phyloP scores from a whole-genome alignment of 164 flowering plant species.

The Dillenia suffruticosa region DNA sequence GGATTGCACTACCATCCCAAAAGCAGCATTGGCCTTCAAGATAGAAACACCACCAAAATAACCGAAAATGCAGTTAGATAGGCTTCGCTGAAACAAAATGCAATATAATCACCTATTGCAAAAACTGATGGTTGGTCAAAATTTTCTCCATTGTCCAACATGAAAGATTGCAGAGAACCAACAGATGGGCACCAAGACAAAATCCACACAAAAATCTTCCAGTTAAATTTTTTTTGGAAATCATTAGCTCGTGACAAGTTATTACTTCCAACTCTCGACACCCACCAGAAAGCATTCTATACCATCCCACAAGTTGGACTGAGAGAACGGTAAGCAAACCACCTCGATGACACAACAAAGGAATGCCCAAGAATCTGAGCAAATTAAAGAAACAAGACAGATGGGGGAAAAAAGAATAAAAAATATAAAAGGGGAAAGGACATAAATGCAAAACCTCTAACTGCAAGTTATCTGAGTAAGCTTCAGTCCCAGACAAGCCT shows the following conservation, averaged over 20 bases:
- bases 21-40: conserved; percentile 46
- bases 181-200: neutral
- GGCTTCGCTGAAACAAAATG: neutral
- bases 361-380: too few species aligned
- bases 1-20: conserved; percentile 27
- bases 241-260: too few species aligned
- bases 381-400: neutral
- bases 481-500: conserved; percentile 8
- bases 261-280: too few species aligned
- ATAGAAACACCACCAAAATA: conserved; percentile 8
- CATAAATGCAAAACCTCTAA: conserved; percentile 47
- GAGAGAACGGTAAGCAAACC: too few species aligned
- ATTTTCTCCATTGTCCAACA: too few species aligned
- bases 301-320: too few species aligned
- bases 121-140: neutral
- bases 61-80: too few species aligned
- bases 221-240: too few species aligned
- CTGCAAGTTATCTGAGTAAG: conserved; percentile 28
- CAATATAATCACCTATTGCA: neutral
- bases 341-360: too few species aligned
- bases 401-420: neutral
- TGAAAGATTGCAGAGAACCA: neutral
- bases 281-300: too few species aligned
- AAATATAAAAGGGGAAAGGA: conserved; percentile 1
- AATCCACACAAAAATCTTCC: neutral